Evolutionary conservation across 2,329 filamentous ascomycete genomes (phyloP).

Genomic region (Ophiostoma tasmaniense): DNA sequence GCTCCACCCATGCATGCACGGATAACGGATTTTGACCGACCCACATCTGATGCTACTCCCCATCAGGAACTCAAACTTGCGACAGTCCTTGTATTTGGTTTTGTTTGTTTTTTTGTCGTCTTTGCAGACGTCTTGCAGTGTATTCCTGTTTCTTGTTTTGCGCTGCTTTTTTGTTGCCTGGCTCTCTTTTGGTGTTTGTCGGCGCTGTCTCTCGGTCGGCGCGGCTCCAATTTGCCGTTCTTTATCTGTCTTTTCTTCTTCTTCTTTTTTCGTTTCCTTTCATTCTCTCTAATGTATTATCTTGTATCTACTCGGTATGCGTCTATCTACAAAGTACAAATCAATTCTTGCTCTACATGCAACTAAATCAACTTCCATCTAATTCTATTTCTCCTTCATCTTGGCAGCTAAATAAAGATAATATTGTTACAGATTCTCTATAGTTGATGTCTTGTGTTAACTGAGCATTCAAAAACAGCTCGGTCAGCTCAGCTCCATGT

Average conservation of each 20-base stretch:
- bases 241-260: background rate
- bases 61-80: conserved; percentile 10
- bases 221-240: background rate
- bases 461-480: no score
- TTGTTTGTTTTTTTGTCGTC: background rate
- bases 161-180: no score
- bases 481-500: background rate
- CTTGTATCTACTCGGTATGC: background rate
- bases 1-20: conserved; percentile 14
- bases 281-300: background rate
- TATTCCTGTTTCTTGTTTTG: background rate
- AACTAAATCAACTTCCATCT: background rate
- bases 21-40: conserved; percentile 15
- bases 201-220: background rate
- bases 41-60: conserved; percentile 15
- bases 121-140: no score
- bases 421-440: background rate
- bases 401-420: background rate
- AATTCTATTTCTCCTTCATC: background rate
- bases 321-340: no score
- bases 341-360: background rate
- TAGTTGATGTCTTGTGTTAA: background rate
- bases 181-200: background rate
- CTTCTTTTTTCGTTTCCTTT: background rate
- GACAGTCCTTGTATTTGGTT: conserved; percentile 2